phyloP scores from a whole-genome alignment of 2,329 filamentous ascomycete species.

The Trichoderma semiorbis region DNA sequence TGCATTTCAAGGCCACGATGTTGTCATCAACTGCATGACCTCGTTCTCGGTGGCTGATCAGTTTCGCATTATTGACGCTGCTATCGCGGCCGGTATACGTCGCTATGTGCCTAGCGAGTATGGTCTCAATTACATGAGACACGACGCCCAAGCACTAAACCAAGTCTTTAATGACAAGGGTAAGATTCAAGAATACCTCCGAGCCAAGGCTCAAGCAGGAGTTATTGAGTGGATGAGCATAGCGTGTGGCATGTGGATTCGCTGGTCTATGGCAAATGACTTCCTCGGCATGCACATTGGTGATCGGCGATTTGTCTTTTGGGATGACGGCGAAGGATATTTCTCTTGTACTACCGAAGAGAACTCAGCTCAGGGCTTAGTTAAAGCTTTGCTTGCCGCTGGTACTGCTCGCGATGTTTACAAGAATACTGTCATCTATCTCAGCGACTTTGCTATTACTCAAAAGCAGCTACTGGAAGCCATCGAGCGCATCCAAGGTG shows the following conservation, averaged over 20 bases:
- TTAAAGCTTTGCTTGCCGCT: not conserved
- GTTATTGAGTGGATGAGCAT: slow-evolving; percentile 21
- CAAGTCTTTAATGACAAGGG: not conserved
- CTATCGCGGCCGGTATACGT: not conserved
- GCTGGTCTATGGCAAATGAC: slow-evolving; percentile 20
- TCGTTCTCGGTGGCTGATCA: not conserved
- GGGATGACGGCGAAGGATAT: slow-evolving; percentile 30
- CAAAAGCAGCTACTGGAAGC: not conserved
- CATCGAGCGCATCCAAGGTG: not conserved
- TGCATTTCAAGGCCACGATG: not conserved
- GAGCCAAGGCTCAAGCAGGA: slow-evolving; percentile 19
- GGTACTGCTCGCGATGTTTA: not conserved
- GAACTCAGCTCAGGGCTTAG: slow-evolving; percentile 28
- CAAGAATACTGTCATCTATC: not conserved
- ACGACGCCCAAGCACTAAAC: not conserved
- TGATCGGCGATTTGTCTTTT: slow-evolving; percentile 1
- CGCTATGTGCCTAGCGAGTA: not conserved
- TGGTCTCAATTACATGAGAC: not conserved
- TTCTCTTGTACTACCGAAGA: slow-evolving; percentile 35
- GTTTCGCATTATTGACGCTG: not conserved
- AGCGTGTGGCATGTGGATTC: slow-evolving; percentile 22
- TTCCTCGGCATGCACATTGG: slow-evolving; percentile 22
- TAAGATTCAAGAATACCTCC: slow-evolving; percentile 23
- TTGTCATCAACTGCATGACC: not conserved
- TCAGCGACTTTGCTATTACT: not conserved